Evolutionary conservation across 2,329 filamentous ascomycete species (phyloP).

Genomic region (Aureobasidium sp.): DNA sequence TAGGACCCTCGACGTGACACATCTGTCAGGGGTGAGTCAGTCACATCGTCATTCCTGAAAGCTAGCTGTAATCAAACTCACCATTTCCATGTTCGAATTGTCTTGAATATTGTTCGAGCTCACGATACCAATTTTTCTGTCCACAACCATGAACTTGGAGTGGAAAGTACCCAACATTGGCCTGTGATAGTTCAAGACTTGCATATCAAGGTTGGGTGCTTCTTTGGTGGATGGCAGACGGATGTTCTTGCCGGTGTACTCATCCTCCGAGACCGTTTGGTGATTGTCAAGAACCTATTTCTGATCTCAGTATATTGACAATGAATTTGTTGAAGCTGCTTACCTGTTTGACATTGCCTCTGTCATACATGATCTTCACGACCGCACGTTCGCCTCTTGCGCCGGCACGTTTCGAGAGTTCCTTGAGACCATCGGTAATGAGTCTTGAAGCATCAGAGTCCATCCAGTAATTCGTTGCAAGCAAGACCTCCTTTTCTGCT

Average conservation of each 20-base stretch:
- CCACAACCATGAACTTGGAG: constrained; percentile 68
- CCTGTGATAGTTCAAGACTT: constrained; percentile 65
- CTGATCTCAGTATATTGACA: constrained; percentile 1
- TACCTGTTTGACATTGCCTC: constrained; percentile 55
- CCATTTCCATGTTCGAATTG: constrained; percentile 74
- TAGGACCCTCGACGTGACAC: constrained; percentile 63
- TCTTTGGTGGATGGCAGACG: constrained; percentile 54
- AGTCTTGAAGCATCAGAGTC: constrained; percentile 58
- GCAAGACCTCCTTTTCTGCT: constrained; percentile 62
- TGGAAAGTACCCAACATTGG: constrained; percentile 67
- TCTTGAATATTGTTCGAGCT: constrained; percentile 68
- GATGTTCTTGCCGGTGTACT: constrained; percentile 48
- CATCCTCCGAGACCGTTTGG: constrained; percentile 47
- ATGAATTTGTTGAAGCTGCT: not conserved
- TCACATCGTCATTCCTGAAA: not conserved
- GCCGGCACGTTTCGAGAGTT: constrained; percentile 58
- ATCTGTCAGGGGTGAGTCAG: constrained; percentile 30
- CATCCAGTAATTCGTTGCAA: constrained; percentile 71
- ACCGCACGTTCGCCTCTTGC: constrained; percentile 48
- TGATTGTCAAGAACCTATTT: constrained; percentile 51
- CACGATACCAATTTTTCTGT: constrained; percentile 59
- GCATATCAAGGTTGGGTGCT: constrained; percentile 61
- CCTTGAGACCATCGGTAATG: constrained; percentile 55
- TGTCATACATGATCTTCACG: constrained; percentile 69
- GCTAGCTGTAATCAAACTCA: not conserved